Evolutionary conservation across 2,329 filamentous ascomycete genomes (phyloP), one percentile per base, ranked within the genome.

Genomic region (Scleromitrula shiraiana): DNA sequence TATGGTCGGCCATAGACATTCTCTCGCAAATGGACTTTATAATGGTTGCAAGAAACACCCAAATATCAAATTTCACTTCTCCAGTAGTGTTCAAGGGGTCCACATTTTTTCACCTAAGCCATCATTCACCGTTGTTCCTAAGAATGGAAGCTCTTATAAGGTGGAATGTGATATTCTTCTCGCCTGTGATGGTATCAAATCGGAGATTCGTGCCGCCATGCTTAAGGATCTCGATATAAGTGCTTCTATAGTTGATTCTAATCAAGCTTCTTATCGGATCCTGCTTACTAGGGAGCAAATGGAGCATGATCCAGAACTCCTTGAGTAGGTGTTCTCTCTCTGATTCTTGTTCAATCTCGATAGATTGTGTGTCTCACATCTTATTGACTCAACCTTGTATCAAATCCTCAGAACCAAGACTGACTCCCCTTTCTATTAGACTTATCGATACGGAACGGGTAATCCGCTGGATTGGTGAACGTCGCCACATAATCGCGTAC

Each of bases 1-100:
- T 67, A 88, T 86, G 75, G 84, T 87, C 3, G 86, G 85, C 9
- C 87, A 93, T 63, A 79, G 86, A n/a, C 74, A 82, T 0, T 85
- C 82, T 7, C 74, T 91, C 4, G 84, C 85, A 5, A 76, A 76
- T 26, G 76, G 77, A 6, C 68, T 91, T 23, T 88, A 81, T 64
- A 72, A 83, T 39, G 85, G 77, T 12, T 90, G 85, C 66, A 70
- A 78, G 58, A 68, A 70, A 39, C 73, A 85, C 58, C 64, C 74
- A 19, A 70, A 70, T 32, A 80, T 91, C 61, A 79, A 65, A 6
- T 89, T 91, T 68, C 75, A 82, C 66, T 83, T 89, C 60, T 72
- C 75, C 23, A 77, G 73, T 10, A 67, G 71, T 4, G 70, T 82
- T 7, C 68, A 73, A 15, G 67, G 73, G 10, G 67, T 88, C 23